Evolutionary conservation across 345 rosid genomes (phyloP).

Genomic region (Corchorus olitorius): DNA sequence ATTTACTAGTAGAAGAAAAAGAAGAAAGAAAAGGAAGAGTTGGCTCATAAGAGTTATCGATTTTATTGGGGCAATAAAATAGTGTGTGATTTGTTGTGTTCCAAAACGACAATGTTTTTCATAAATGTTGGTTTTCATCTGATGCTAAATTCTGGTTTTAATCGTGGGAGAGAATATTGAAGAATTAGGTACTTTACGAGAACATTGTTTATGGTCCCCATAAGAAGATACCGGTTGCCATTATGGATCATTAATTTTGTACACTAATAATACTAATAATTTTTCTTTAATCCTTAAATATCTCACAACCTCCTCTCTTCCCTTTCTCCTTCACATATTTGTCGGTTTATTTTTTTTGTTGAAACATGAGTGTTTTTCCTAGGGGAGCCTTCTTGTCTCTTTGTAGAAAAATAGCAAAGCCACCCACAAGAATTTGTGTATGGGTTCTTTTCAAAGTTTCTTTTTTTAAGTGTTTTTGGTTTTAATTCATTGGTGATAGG

Average conservation of each 20-base stretch:
- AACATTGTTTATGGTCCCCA: background rate
- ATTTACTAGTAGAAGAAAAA: background rate
- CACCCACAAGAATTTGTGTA: background rate
- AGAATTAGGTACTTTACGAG: background rate
- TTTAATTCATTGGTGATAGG: background rate
- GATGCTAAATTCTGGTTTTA: background rate
- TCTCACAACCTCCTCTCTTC: background rate
- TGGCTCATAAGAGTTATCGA: conserved; percentile 20
- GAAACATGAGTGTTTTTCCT: background rate
- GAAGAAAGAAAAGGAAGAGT: background rate
- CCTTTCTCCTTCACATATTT: background rate
- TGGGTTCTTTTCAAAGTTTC: background rate
- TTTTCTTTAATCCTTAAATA: background rate
- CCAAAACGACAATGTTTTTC: conserved; percentile 12
- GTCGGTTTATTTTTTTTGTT: background rate
- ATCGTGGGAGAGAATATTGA: background rate
- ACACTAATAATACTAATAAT: too few species aligned
- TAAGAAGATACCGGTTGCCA: background rate
- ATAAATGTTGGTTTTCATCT: conserved; percentile 21
- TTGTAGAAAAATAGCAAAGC: conserved; percentile 15
- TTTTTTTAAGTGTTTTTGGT: background rate
- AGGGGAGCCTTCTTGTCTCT: background rate
- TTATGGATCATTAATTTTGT: background rate
- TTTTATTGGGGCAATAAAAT: conserved; percentile 21
- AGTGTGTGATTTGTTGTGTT: conserved; percentile 7